Evolutionary conservation across 306 rosid species (phyloP), one percentile per base, ranked within the genome.

Genomic region (Fragaria nilgerrensis): DNA sequence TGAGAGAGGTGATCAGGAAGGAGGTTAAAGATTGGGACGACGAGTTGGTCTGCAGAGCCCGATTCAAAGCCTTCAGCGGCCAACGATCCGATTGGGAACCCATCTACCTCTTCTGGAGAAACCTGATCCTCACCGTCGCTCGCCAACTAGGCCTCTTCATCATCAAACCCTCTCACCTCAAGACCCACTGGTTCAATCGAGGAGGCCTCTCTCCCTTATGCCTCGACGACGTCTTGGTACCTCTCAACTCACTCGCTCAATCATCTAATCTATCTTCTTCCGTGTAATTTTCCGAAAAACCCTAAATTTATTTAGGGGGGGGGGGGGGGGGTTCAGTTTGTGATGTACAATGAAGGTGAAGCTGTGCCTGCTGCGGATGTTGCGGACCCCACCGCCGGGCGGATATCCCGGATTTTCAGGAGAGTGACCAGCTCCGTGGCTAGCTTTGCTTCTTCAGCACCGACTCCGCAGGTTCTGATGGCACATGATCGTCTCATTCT

Each of bases 51-150:
- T 22, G 83, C 36, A 75, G 82, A 44, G 91, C 93, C 53, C 85
- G 98, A 70, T 94, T 94, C 90, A 94, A 92, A 74, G 98, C 90
- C 2, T 92, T 94, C 34, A 90, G 97, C 70, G 98, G 98, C 9
- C 98, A 94, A 72, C 81, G 89, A 75, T 82, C 88, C 27, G 98
- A 94, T 76, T 92, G 97, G 96, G 85, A 90, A 82, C 78, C 87
- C 22, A 75, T 61, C 17, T 92, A 85, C 82, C 65, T 72, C n/a
- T 90, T 92, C 89, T 94, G 98, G 97, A 80, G 87, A 72, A 72
- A 87, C 29, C 74, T 92, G 75, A 90, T 94, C 39, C 77, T 94
- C 85, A 74, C 77, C 74, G 43, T 92, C 55, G 83, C 93, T 41
- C 86, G 80, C 23, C 90, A 87, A 76, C 83, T 90, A 48, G 77